These are phyloP conservation scores for Lentinula boryana DNA, from an alignment of 768 basidiomycete species.

Conservation along the genomic window DNA sequence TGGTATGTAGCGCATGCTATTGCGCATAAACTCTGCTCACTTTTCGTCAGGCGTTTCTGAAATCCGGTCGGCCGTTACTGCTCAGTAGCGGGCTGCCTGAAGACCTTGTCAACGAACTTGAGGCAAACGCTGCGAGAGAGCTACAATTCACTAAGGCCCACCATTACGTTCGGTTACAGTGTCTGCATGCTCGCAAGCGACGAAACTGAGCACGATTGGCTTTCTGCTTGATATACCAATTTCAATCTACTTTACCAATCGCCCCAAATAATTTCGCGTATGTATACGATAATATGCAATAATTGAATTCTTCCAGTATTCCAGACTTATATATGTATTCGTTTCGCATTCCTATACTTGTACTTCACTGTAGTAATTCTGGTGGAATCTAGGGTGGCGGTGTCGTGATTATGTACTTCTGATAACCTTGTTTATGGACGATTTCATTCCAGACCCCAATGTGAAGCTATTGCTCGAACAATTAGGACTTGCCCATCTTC, in stretches of 20 bases:
- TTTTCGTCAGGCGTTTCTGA: conserved; percentile 50
- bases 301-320: neutral
- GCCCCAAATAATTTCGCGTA: neutral
- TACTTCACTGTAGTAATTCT: neutral
- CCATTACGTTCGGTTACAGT: conserved; percentile 51
- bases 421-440: conserved; percentile 22
- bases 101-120: conserved; percentile 45
- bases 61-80: conserved; percentile 61
- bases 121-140: conserved; percentile 46
- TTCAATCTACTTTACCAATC: neutral
- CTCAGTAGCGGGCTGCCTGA: conserved; percentile 56
- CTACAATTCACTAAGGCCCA: conserved; percentile 38
- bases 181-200: conserved; percentile 55
- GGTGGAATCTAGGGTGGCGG: neutral
- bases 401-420: no score
- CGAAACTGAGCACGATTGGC: neutral
- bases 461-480: conserved; percentile 40
- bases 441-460: conserved; percentile 44
- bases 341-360: neutral
- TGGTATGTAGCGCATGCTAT: conserved; percentile 26
- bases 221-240: neutral
- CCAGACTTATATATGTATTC: neutral
- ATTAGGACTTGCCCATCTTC: conserved; percentile 52
- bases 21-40: neutral
- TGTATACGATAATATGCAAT: neutral